Percentiles rank a stretch among this genome's conserved stretches.
These are phyloP conservation scores for Cyberlindnera lachancei DNA, from an alignment of 805 yeast genomes.

Conservation along the genomic window DNA sequence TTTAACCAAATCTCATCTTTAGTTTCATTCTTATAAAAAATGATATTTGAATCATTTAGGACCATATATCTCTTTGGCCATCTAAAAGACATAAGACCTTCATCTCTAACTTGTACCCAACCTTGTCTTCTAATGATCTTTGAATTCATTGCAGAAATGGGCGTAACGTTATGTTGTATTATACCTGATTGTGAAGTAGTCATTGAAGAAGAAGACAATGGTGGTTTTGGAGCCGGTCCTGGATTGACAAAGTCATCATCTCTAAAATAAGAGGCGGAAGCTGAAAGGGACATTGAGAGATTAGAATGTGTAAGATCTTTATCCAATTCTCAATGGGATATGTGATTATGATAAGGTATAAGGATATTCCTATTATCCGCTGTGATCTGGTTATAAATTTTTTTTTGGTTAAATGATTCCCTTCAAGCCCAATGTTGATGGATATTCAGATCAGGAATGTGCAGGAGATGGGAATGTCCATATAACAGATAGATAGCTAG, in stretches of 20 bases:
- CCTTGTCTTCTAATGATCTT: conserved; percentile 42
- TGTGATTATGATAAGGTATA: no score
- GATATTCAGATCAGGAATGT: no score
- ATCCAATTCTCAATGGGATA: no score
- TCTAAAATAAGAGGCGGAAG: conserved; percentile 34
- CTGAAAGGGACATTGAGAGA: conserved; percentile 31
- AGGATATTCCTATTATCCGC: no score
- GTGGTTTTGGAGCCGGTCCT: conserved; percentile 52
- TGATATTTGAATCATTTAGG: conserved; percentile 65
- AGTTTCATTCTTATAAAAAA: conserved; percentile 64
- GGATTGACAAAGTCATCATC: conserved; percentile 44
- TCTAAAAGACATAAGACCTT: conserved; percentile 78
- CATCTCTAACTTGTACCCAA: conserved; percentile 90
- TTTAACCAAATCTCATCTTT: conserved; percentile 40
- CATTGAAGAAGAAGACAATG: conserved; percentile 22
- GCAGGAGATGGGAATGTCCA: no score
- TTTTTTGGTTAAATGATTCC: no score
- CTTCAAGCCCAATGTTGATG: no score
- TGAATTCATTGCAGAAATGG: conserved; percentile 22
- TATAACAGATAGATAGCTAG: no score
- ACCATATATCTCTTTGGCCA: conserved; percentile 90
- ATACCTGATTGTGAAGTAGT: conserved; percentile 4
- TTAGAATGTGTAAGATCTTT: no score
- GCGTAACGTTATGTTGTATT: conserved; percentile 14
- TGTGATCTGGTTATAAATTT: no score